Conservation (phyloP, 345 rosid genomes). For the Geranium rotundifolium region DNA sequence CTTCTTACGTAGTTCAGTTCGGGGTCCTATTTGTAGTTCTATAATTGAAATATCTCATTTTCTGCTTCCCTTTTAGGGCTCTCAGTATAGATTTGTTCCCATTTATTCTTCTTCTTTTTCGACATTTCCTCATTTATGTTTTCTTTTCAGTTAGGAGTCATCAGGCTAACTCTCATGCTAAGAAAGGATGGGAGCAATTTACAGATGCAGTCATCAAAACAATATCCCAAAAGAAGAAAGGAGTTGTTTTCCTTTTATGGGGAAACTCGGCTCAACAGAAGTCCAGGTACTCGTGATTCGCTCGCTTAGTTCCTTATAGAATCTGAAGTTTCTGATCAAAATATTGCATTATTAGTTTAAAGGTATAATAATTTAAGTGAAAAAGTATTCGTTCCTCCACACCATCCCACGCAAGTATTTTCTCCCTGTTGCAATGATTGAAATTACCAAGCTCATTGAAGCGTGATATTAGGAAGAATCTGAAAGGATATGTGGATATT, state of each 20-base stretch:
- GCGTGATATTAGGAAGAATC: no score
- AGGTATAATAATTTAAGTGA: no score
- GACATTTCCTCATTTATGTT: background rate
- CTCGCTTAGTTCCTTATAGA: slow-evolving; percentile 5
- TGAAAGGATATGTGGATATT: no score
- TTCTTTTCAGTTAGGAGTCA: slow-evolving; percentile 54
- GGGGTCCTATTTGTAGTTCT: background rate
- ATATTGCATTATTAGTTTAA: no score
- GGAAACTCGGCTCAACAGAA: slow-evolving; percentile 88
- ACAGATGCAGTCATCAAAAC: slow-evolving; percentile 81
- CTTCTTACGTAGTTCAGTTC: background rate
- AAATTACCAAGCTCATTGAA: no score
- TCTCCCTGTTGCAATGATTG: no score
- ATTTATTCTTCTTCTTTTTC: background rate
- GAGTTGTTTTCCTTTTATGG: slow-evolving; percentile 92
- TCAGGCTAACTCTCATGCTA: slow-evolving; percentile 92
- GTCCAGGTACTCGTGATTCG: slow-evolving; percentile 37
- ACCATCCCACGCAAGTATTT: no score
- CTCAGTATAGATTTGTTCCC: background rate
- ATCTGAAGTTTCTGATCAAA: background rate
- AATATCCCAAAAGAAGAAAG: slow-evolving; percentile 71
- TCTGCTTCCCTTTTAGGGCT: background rate
- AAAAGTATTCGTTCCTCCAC: background rate
- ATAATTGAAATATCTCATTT: background rate
- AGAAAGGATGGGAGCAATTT: slow-evolving; percentile 97